A percentile compares a stretch with the other conserved stretches of the same genome.
These are phyloP conservation scores for Tripterygium wilfordii DNA, from an alignment of 177 flowering plant genomes.

Conservation along the genomic window DNA sequence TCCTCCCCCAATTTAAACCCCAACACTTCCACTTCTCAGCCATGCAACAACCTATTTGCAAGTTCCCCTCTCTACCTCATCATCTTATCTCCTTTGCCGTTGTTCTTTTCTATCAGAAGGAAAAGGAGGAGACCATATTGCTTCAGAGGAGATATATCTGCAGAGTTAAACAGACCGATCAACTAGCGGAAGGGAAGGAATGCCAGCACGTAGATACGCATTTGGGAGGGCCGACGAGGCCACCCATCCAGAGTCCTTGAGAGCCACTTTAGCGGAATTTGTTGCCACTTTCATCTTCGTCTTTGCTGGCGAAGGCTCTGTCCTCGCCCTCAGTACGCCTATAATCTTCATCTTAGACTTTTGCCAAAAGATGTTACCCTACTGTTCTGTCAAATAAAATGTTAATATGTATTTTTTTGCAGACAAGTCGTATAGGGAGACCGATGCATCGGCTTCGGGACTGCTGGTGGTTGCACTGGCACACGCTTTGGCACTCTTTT, in stretches of 20 bases:
- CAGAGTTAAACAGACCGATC: neutral
- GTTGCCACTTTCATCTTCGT: conserved; percentile 71
- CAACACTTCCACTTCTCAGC: conserved; percentile 11
- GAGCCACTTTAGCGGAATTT: conserved; percentile 68
- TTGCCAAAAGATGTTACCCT: too few relatives aligned
- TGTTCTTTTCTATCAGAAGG: neutral
- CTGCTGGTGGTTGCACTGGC: conserved; percentile 65
- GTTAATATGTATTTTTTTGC: too few relatives aligned
- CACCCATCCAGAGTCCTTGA: conserved; percentile 58
- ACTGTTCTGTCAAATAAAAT: too few relatives aligned
- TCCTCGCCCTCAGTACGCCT: conserved; percentile 58
- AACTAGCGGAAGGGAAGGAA: too few relatives aligned
- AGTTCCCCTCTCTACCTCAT: neutral
- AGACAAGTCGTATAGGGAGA: conserved; percentile 36
- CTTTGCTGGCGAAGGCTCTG: conserved; percentile 86
- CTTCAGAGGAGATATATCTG: too few relatives aligned
- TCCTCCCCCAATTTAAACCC: neutral
- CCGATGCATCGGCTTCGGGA: conserved; percentile 22
- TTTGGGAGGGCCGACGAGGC: conserved; percentile 64
- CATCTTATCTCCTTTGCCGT: neutral
- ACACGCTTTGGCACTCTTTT: conserved; percentile 53
- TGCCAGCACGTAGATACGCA: conserved; percentile 49
- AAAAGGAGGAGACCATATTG: too few relatives aligned
- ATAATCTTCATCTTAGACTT: neutral
- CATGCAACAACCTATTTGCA: conserved; percentile 11